Conservation (phyloP, 73 alveolate genomes). For the Diophrys sp. region DNA sequence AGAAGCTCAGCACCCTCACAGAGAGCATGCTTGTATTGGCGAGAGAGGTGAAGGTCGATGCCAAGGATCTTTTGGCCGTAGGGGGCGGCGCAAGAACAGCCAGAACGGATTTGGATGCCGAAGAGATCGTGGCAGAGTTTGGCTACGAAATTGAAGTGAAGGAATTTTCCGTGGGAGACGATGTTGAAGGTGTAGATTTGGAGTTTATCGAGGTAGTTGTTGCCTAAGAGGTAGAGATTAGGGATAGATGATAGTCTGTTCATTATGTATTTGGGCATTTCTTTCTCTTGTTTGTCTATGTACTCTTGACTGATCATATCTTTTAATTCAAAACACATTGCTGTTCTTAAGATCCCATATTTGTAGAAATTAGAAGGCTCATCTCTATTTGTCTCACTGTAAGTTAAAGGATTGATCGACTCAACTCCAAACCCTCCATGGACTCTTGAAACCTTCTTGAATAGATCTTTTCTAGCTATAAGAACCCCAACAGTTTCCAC, state of each 20-base stretch:
- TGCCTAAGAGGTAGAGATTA: conserved; percentile 76
- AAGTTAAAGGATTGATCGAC: conserved; percentile 12
- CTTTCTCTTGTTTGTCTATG: conserved; percentile 72
- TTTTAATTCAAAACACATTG: conserved; percentile 46
- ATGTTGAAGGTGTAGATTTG: conserved; percentile 77
- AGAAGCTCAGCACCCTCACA: conserved; percentile 85
- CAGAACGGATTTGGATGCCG: conserved; percentile 91
- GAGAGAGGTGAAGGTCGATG: conserved; percentile 41
- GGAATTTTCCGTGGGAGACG: conserved; percentile 70
- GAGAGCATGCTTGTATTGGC: conserved; percentile 62
- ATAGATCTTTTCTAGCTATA: conserved; percentile 74
- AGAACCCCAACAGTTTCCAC: conserved; percentile 90
- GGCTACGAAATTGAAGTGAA: conserved; percentile 78
- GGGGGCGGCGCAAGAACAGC: conserved; percentile 93
- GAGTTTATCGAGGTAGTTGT: conserved; percentile 50
- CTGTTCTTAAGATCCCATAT: conserved; percentile 88
- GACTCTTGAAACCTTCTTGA: conserved; percentile 67
- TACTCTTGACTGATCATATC: conserved; percentile 19
- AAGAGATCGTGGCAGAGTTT: conserved; percentile 88
- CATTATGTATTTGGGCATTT: conserved; percentile 27
- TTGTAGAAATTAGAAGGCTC: conserved; percentile 97
- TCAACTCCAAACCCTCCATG: conserved; percentile 95
- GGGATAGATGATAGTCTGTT: conserved; percentile 31
- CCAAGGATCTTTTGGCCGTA: conserved; percentile 82
- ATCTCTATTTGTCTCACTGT: conserved; percentile 84